Percentiles rank a stretch among this genome's conserved stretches.
These are phyloP conservation scores for Moesziomyces sp. DNA, from an alignment of 1,284 basidiomycete species.

Conservation along the genomic window DNA sequence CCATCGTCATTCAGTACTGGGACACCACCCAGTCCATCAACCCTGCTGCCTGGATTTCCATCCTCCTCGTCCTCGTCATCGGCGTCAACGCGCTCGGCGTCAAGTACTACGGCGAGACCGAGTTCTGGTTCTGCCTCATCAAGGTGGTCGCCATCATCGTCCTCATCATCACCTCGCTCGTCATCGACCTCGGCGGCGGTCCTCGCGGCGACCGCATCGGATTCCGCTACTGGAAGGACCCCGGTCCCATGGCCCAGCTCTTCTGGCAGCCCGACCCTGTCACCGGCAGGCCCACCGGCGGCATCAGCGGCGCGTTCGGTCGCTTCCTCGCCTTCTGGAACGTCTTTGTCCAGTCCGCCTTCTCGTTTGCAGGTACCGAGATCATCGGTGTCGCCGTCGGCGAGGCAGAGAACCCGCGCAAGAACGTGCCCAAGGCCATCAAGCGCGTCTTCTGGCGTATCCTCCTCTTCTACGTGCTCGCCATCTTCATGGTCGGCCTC, in stretches of 20 bases:
- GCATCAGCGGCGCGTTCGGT: conserved; percentile 73
- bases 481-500: conserved; percentile 67
- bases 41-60: conserved; percentile 70
- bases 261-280: conserved; percentile 48
- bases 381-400: conserved; percentile 84
- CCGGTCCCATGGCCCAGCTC: conserved; percentile 68
- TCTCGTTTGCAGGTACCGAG: conserved; percentile 83
- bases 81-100: conserved; percentile 71
- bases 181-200: conserved; percentile 59
- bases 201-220: conserved; percentile 51
- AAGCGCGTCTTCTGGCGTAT: conserved; percentile 68
- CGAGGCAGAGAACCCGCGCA: conserved; percentile 71
- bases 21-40: conserved; percentile 69
- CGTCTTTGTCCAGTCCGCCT: conserved; percentile 74
- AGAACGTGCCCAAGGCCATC: conserved; percentile 57
- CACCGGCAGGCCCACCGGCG: conserved; percentile 51
- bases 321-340: conserved; percentile 69
- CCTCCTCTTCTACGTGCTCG: conserved; percentile 68
- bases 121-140: conserved; percentile 53
- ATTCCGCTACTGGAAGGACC: conserved; percentile 66
- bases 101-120: conserved; percentile 76
- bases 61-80: conserved; percentile 70
- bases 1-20: conserved; percentile 54
- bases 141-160: conserved; percentile 49
- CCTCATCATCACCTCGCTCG: conserved; percentile 55